Base-by-base conservation (phyloP, 208 protist species). In the Leishmania guyanensis region DNA sequence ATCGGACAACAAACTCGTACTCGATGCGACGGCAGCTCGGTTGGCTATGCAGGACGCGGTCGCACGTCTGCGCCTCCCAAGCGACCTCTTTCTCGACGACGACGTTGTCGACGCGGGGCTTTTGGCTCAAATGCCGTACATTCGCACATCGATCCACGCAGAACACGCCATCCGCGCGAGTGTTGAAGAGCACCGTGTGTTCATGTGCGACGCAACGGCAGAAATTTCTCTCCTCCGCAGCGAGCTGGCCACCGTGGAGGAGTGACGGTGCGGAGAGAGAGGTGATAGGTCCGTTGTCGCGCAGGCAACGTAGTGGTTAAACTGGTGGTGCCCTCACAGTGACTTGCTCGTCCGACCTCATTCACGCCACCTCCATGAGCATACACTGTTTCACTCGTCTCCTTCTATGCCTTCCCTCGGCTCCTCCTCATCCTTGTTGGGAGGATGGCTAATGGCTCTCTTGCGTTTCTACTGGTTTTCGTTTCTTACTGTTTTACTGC, bases 171-270 rank as follows among this genome's bases (percentile, higher is more conserved):
- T 20, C 39, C 69, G 60, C 16, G 46, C 36, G 17, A 39, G 62
- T 26, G 60, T 77, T 26, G 74, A 66, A 20, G 33, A 77, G 20
- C 80, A 84, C 53, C 77, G 65, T 17, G 56, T 36, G 12, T 86
- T 81, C 75, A 70, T 80, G 71, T 51, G 64, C 33, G 79, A 84
- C 43, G 69, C 74, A 43, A 50, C 75, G n/a, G 60, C 64, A 26
- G 86, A 89, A 56, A 74, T 83, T 22, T 14, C 39, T 0, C 83
- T 89, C 16, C 69, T 87, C 39, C 78, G 82, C 22, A 73, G 77
- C 29, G 83, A 89, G 65, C 72, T 84, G 20, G 62, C 64, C 62
- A 29, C 51, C 46, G 43, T 29, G 62, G 53, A 77, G 33, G 20
- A 46, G 36, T 60, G 36, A 77, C 39, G 39, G 48, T 26, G 43